Evolutionary conservation across 73 alveolate species (phyloP), one percentile per base, ranked within the genome.

Genomic region (Uronychia binucleata): DNA sequence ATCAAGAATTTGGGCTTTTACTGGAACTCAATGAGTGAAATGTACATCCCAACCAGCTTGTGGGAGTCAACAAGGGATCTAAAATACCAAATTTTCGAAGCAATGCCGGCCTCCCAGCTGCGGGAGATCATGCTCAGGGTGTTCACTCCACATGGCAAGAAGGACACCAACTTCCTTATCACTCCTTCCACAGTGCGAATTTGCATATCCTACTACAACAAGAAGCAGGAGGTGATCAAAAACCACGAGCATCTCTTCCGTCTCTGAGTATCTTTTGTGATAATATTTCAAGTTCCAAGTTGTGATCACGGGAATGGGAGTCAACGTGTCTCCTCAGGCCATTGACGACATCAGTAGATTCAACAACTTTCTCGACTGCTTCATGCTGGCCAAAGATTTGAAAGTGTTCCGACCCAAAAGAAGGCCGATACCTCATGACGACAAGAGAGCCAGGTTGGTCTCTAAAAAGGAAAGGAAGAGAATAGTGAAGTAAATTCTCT

Each of bases 11-110:
- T 77, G 1, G 34, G 91, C 76, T 13, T 85, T 1, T 85, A 85
- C 58, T 85, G 91, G 91, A 85, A 83, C 57, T 83, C 84, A 27
- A 75, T 83, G 84, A 83, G 90, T 83, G 90, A 83, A 83, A 83
- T 83, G 90, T 83, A 75, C 57, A 83, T 83, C n/a, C 91, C 91
- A 14, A 27, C 85, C 14, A 77, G 86, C 33, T 31, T 85, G 19
- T 77, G 85, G 91, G 91, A 85, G 58, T 27, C 11, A 26, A 85
- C 91, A 28, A 78, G 81, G 30, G 82, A 85, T 35, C 31, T 85
- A 34, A 35, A 75, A 30, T 77, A 77, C 32, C 59, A 85, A 77
- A 85, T 85, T 19, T 85, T 85, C 77, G 91, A 85, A 32, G 91
- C 91, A 13, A 85, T 85, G 80, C 85, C 76, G 1, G 80, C 59